Evolutionary conservation across 495 filamentous ascomycete genomes (phyloP).

Genomic region (Echria macrotheca): DNA sequence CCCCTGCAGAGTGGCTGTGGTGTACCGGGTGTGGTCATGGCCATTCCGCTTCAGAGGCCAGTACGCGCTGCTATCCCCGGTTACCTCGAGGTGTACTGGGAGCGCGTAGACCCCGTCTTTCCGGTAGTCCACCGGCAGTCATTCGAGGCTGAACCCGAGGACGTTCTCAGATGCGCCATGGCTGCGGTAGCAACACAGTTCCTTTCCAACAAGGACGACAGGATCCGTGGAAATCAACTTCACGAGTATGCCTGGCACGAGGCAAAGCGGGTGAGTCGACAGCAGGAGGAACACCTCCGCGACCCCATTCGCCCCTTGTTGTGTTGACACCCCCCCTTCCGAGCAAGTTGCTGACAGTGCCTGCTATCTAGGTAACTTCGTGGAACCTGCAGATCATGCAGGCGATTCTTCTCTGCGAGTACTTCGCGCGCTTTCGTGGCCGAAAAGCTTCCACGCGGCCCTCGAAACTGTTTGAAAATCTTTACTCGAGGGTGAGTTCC

Average conservation of each 20-base stretch:
- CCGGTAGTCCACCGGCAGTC: slow-evolving; percentile 40
- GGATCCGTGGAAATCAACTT: slow-evolving; percentile 37
- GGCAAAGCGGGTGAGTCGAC: slow-evolving; percentile 30
- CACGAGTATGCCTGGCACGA: slow-evolving; percentile 44
- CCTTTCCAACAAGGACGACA: slow-evolving; percentile 39
- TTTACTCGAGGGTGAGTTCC: slow-evolving; percentile 48
- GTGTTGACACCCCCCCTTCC: neutral
- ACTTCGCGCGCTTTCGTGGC: slow-evolving; percentile 49
- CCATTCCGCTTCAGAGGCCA: slow-evolving; percentile 27
- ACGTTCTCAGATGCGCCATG: slow-evolving; percentile 43
- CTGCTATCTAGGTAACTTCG: slow-evolving; percentile 28
- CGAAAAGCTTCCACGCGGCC: slow-evolving; percentile 36
- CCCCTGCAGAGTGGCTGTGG: slow-evolving; percentile 16
- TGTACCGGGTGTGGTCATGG: slow-evolving; percentile 25
- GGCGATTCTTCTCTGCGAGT: slow-evolving; percentile 50
- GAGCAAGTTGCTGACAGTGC: slow-evolving; percentile 2
- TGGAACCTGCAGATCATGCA: slow-evolving; percentile 50
- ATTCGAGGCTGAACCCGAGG: slow-evolving; percentile 33
- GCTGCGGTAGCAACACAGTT: slow-evolving; percentile 45
- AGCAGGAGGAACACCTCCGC: no score
- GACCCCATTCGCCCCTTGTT: neutral
- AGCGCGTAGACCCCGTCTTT: slow-evolving; percentile 34
- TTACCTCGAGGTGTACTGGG: slow-evolving; percentile 44
- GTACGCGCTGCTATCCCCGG: slow-evolving; percentile 29
- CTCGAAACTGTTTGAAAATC: slow-evolving; percentile 45